Evolutionary conservation across 1,284 basidiomycete species (phyloP).

Genomic region (Xanthoconium separans): DNA sequence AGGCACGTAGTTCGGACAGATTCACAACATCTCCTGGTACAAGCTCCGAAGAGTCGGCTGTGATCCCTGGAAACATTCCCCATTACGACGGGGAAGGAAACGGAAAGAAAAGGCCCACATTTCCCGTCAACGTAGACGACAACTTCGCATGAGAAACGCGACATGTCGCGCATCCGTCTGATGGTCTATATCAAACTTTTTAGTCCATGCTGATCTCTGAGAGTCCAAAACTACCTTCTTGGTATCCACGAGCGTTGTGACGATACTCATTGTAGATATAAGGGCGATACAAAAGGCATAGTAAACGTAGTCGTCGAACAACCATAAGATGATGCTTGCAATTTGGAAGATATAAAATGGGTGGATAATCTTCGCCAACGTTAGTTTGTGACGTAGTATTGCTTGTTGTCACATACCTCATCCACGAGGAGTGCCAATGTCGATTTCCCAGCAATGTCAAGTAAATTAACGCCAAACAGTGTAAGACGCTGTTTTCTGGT

Average conservation of each 20-base stretch:
- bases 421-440: conserved; percentile 83
- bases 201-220: background rate
- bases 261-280: conserved; percentile 86
- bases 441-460: conserved; percentile 91
- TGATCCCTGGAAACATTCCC: conserved; percentile 52
- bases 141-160: conserved; percentile 83
- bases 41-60: conserved; percentile 75
- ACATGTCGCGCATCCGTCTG: conserved; percentile 95
- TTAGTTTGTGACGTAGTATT: conserved; percentile 13
- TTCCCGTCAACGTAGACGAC: conserved; percentile 70
- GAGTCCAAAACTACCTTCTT: conserved; percentile 59
- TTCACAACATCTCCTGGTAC: conserved; percentile 96
- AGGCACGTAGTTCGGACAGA: conserved; percentile 74
- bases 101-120: conserved; percentile 54
- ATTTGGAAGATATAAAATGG: conserved; percentile 99
- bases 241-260: conserved; percentile 90
- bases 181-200: conserved; percentile 65
- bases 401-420: conserved; percentile 56
- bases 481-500: conserved; percentile 65
- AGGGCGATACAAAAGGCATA: conserved; percentile 97
- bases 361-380: conserved; percentile 61
- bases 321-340: conserved; percentile 93
- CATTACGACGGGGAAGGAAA: background rate
- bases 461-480: conserved; percentile 86
- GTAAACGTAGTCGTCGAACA: conserved; percentile 93